Percentiles rank a stretch among this genome's conserved stretches.
Evolutionary conservation across 768 basidiomycete species (phyloP).

Genomic region (Strobilomyces confusus): DNA sequence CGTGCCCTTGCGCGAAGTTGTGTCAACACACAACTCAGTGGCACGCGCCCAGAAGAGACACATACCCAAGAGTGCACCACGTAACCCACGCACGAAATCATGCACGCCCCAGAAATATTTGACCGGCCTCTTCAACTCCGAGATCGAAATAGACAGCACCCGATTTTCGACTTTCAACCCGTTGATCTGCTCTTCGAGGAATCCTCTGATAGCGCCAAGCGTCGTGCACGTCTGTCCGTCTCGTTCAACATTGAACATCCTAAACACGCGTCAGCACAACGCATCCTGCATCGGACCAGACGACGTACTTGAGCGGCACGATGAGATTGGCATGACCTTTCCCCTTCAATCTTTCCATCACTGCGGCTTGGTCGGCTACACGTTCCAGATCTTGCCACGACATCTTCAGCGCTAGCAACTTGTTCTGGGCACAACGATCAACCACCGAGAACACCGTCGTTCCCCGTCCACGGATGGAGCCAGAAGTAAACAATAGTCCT

Average conservation of each 20-base stretch:
- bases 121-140: background rate
- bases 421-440: background rate
- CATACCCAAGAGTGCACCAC: background rate
- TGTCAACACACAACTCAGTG: too few relatives aligned
- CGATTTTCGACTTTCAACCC: background rate
- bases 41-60: background rate
- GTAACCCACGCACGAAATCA: background rate
- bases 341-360: background rate
- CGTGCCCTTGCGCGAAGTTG: background rate
- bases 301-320: background rate
- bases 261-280: background rate
- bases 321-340: background rate
- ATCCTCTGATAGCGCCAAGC: background rate
- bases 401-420: background rate
- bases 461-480: conserved; percentile 13
- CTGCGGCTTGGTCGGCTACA: background rate
- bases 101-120: conserved; percentile 1
- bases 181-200: background rate
- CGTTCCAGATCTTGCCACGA: conserved; percentile 1
- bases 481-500: background rate
- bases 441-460: conserved; percentile 8
- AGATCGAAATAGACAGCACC: background rate
- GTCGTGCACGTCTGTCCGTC: background rate
- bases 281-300: background rate
- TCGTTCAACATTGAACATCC: background rate